Evolutionary conservation across 805 yeast species (phyloP).

Genomic region (Ogataea chonburiensis): DNA sequence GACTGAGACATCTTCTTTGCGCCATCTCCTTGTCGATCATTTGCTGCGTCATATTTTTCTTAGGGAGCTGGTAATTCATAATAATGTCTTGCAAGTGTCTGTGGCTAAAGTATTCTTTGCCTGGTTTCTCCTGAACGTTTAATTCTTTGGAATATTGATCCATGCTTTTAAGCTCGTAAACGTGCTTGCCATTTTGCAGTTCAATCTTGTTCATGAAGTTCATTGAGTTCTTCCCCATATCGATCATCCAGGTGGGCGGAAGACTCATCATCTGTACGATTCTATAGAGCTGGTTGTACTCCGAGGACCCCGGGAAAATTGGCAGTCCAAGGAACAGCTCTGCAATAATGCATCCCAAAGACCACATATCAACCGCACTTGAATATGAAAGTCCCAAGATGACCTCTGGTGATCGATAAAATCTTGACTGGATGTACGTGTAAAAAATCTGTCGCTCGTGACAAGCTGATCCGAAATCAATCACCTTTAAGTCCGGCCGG

Average conservation of each 20-base stretch:
- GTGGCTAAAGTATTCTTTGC: slow-evolving; percentile 76
- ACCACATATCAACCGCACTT: slow-evolving; percentile 85
- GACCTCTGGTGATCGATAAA: slow-evolving; percentile 94
- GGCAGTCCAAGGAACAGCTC: slow-evolving; percentile 79
- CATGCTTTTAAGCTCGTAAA: slow-evolving; percentile 35
- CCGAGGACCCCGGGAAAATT: slow-evolving; percentile 91
- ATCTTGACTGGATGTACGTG: slow-evolving; percentile 89
- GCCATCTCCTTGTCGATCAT: slow-evolving; percentile 68
- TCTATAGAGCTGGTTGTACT: slow-evolving; percentile 83
- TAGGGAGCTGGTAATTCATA: slow-evolving; percentile 68
- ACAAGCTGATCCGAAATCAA: slow-evolving; percentile 96
- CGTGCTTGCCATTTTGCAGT: slow-evolving; percentile 26
- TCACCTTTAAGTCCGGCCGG: slow-evolving; percentile 82
- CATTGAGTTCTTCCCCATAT: slow-evolving; percentile 82
- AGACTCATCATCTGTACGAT: slow-evolving; percentile 78
- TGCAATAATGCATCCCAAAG: slow-evolving; percentile 58
- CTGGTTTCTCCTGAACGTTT: slow-evolving; percentile 65
- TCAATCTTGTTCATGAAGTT: slow-evolving; percentile 49
- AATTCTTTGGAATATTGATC: slow-evolving; percentile 54
- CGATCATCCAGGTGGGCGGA: slow-evolving; percentile 97
- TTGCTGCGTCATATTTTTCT: slow-evolving; percentile 50
- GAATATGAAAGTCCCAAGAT: slow-evolving; percentile 89
- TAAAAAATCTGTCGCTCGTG: slow-evolving; percentile 86
- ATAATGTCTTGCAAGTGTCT: slow-evolving; percentile 69
- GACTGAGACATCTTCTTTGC: slow-evolving; percentile 69